Percentiles rank a stretch among this genome's conserved stretches.
These are phyloP conservation scores for Colletotrichum melonis DNA, from an alignment of 2,329 filamentous ascomycete species.

Conservation along the genomic window DNA sequence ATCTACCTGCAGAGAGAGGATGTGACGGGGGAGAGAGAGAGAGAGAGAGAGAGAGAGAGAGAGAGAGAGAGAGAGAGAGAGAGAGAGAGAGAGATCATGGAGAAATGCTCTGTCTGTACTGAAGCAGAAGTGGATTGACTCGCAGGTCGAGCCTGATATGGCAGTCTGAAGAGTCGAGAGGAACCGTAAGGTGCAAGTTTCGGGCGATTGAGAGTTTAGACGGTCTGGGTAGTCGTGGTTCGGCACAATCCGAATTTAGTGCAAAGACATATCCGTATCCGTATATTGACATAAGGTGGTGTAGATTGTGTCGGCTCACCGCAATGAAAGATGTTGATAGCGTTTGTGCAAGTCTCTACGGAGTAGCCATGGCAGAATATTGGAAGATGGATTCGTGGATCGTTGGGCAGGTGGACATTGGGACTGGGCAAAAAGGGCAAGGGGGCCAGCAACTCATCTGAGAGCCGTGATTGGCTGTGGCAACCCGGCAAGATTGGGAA, in stretches of 20 bases:
- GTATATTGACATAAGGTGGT: too few species aligned
- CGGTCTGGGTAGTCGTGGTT: neutral
- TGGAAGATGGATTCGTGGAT: neutral
- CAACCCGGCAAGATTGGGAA: neutral
- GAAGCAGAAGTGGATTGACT: constrained; percentile 10
- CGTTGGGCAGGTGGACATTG: constrained; percentile 9
- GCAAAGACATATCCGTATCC: neutral
- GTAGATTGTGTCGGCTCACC: neutral
- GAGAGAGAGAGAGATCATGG: neutral
- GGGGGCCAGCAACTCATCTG: neutral
- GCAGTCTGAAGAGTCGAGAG: constrained; percentile 8
- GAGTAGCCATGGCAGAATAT: constrained; percentile 1
- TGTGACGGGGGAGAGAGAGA: neutral
- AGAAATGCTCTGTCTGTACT: neutral
- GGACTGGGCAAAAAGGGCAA: neutral
- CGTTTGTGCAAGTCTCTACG: neutral
- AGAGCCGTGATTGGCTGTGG: constrained; percentile 9
- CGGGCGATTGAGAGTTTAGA: neutral
- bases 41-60: neutral
- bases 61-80: too few species aligned
- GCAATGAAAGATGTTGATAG: neutral
- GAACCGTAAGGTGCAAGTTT: constrained; percentile 17
- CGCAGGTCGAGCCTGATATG: neutral
- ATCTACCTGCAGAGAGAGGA: neutral
- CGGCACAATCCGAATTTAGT: neutral